Base-by-base conservation (phyloP, 83 land plant species). In the Picea abies region DNA sequence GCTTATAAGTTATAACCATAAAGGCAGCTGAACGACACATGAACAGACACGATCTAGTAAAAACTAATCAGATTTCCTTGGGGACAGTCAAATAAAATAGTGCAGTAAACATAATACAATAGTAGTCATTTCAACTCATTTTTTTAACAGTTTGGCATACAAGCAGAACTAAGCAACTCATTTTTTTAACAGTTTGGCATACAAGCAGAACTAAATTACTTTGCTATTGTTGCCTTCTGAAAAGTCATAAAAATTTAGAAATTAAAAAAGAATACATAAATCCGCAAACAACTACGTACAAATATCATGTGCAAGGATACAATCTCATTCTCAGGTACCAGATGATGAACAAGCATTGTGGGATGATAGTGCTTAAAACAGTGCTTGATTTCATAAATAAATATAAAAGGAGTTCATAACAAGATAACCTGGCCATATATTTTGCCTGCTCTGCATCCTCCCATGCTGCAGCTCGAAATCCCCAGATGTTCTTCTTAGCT, bases 401-500 rank as follows among this genome's bases (percentile, higher is more conserved):
- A 52, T 41, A 22, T 17, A 49, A 22, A 39, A 71, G 19, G 0
- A 4, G 25, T 44, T 22, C 22, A 73, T 47, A 73, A 73, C 58
- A 44, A 47, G 41, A 60, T 52, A 23, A 93, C 95, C 94, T 91
- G 81, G 95, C 94, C 65, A 84, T 76, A 81, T 91, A 91, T 84
- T 94, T 94, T 79, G 98, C 92, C 80, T 91, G 89, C 81, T 96
- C 94, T 56, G 95, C 95, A 52, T 93, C 94, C 62, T 93, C 92
- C 94, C 94, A 93, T 20, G 93, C 94, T 37, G 86, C 71, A 23
- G 95, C 95, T 80, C 92, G 89, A 15, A 81, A 78, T 68, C 84
- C 88, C 63, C 90, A 80, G 47, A 84, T 84, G 56, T 81, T 79
- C 82, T 81, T 80, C 64, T 72, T 85, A 15, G 81, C 83, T 71